Evolutionary conservation across 2,329 filamentous ascomycete genomes (phyloP), one percentile per base, ranked within the genome.

Genomic region (Aspergillus caelatus): DNA sequence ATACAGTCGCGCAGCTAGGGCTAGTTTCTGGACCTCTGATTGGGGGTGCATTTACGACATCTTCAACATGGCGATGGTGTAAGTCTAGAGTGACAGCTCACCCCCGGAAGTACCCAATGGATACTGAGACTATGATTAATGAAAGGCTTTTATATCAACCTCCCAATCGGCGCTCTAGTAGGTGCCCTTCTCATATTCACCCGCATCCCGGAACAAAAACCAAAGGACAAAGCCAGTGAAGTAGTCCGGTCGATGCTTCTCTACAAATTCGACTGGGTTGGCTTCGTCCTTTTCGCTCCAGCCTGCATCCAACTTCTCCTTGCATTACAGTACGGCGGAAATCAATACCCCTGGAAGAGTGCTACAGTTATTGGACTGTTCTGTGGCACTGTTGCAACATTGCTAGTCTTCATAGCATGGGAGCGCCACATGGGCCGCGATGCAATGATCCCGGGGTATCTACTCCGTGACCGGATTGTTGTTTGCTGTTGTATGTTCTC

Each of bases 241-340:
- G 61, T 58, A 57, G 45, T 63, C 30, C 65, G 59, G 11, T 21
- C 28, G n/a, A 53, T 65, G 3, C 62, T 69, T 46, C 23, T 67
- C 3, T 50, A 63, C 43, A 77, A 81, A 64, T 76, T 87, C 53
- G 86, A 88, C 68, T 72, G 85, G 11, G 52, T 79, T 11, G 85
- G 86, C 32, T 81, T 82, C 2, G 72, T 72, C n/a, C 74, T 85
- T 62, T 80, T 87, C 68, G 78, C 86, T 32, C 83, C 85, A 1
- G 80, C 81, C 43, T 79, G 87, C 53, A 72, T 87, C 64, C 84
- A 81, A 67, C 77, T 87, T 14, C 75, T 88, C 10, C 78, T 88
- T 4, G 85, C 84, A 9, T 76, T 88, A 43, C 82, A 88, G 68
- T 88, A 84, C 82, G 86, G 85, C 16, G 86, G 86, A 10, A 76